Base-by-base conservation (phyloP, 192 early-diverging fungal species). In the Funneliformis geosporum region DNA sequence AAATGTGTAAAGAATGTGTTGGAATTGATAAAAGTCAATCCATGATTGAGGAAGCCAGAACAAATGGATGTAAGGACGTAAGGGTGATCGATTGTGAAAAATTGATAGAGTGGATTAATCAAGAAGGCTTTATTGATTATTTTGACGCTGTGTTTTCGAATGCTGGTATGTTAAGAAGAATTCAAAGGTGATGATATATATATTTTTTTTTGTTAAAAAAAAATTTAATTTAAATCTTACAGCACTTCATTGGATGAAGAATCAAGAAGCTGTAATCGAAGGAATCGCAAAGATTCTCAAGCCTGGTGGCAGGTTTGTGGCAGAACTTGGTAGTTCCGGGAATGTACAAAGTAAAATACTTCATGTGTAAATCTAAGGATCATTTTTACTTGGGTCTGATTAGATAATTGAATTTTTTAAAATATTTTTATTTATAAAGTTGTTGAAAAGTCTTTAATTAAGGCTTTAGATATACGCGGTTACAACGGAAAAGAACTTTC, bases 211-310 rank as follows among this genome's bases (percentile, higher is more conserved):
- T 80, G 50, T 55, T 50, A 28, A 23, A 28, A 60, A 75, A 8
- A 16, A 27, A 46, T 50, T 46, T 40, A 25, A 23, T 23, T 68
- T 11, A 11, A 25, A 47, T n/a, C 76, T 28, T 64, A 8, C 69
- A 91, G 91, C 92, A 33, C 61, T 93, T 11, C 92, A 93, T 79
- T 93, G 92, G 92, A 91, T 93, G 88, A 92, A 84, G 59, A 86
- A 90, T 59, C 90, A 90, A 14, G 79, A 78, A 39, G 75, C 86
- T 39, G 90, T 92, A 12, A 87, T 92, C 80, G 75, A 84, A 39
- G 91, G 91, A 16, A 87, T 91, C 25, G 76, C 84, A 47, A 78
- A 84, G 46, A 70, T 80, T 9, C 83, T 93, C 43, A 90, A 88
- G 61, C 80, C 87, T 11, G 81, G 80, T n/a, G 91, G 91, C 33